Conservation (phyloP, 1,284 basidiomycete genomes). For the Cystobasidiaceae sp. region DNA sequence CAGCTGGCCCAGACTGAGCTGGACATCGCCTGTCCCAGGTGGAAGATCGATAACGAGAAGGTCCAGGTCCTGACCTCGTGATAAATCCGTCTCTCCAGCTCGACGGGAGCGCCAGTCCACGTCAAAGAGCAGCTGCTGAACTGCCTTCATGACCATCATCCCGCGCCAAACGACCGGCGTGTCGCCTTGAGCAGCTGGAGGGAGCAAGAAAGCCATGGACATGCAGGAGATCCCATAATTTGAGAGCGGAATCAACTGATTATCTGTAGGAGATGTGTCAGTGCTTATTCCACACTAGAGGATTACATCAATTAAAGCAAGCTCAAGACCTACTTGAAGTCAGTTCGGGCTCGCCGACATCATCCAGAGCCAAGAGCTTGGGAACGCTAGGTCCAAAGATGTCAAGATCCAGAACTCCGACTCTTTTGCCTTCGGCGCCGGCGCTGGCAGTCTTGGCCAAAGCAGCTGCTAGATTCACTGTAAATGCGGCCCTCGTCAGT, state of each 20-base stretch:
- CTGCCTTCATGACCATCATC: slow-evolving; percentile 98
- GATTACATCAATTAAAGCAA: too few relatives aligned
- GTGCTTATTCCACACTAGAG: neutral
- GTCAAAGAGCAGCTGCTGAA: slow-evolving; percentile 92
- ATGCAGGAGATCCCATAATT: slow-evolving; percentile 92
- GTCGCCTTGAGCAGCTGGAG: slow-evolving; percentile 52
- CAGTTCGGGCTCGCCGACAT: slow-evolving; percentile 70
- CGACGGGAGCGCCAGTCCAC: slow-evolving; percentile 69
- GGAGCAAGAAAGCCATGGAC: slow-evolving; percentile 82
- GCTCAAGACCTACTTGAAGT: slow-evolving; percentile 61
- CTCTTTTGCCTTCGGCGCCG: slow-evolving; percentile 51
- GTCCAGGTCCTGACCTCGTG: slow-evolving; percentile 59
- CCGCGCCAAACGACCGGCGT: slow-evolving; percentile 90
- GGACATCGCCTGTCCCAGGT: slow-evolving; percentile 94
- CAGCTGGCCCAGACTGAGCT: slow-evolving; percentile 84
- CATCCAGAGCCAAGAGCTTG: slow-evolving; percentile 84
- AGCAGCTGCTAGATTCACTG: slow-evolving; percentile 77
- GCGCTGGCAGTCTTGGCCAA: slow-evolving; percentile 53
- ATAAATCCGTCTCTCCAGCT: slow-evolving; percentile 39
- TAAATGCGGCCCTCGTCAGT: too few relatives aligned
- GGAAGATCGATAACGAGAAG: slow-evolving; percentile 93
- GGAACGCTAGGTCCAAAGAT: slow-evolving; percentile 96
- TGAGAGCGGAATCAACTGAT: slow-evolving; percentile 69
- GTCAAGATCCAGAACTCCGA: slow-evolving; percentile 90
- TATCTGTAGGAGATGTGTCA: slow-evolving; percentile 37